phyloP scores from a whole-genome alignment of 148 eudicot species.

The Rhododendron vialii region DNA sequence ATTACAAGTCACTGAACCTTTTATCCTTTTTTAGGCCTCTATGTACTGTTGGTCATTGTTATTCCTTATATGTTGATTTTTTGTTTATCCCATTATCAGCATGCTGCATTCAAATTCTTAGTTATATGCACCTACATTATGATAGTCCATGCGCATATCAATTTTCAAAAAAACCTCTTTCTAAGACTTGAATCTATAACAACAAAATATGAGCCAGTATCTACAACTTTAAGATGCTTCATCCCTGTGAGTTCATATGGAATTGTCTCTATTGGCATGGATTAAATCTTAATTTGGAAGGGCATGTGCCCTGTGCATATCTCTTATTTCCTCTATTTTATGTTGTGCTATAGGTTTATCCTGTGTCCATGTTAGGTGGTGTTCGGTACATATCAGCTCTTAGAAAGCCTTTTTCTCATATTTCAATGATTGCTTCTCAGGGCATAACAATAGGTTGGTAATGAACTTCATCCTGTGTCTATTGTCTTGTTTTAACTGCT shows the following conservation, averaged over 20 bases:
- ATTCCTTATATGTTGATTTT: neutral
- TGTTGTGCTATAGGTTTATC: conserved; percentile 54
- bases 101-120: conserved; percentile 1
- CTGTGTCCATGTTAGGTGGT: conserved; percentile 81
- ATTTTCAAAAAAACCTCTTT: neutral
- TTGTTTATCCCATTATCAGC: neutral
- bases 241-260: neutral
- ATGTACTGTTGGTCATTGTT: neutral
- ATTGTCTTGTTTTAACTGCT: neutral
- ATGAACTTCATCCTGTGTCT: neutral
- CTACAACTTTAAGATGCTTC: neutral
- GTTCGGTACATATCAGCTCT: conserved; percentile 62
- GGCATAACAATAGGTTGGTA: conserved; percentile 66
- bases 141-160: neutral
- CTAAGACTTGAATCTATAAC: neutral
- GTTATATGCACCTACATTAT: neutral
- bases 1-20: neutral
- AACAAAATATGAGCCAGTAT: neutral
- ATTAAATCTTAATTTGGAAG: neutral
- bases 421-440: conserved; percentile 89
- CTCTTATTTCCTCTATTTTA: neutral
- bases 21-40: neutral
- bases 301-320: neutral
- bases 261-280: neutral
- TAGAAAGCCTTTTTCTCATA: conserved; percentile 73